phyloP scores from a whole-genome alignment of 2,329 filamentous ascomycete genomes.

The Verticillium nonalfalfae region DNA sequence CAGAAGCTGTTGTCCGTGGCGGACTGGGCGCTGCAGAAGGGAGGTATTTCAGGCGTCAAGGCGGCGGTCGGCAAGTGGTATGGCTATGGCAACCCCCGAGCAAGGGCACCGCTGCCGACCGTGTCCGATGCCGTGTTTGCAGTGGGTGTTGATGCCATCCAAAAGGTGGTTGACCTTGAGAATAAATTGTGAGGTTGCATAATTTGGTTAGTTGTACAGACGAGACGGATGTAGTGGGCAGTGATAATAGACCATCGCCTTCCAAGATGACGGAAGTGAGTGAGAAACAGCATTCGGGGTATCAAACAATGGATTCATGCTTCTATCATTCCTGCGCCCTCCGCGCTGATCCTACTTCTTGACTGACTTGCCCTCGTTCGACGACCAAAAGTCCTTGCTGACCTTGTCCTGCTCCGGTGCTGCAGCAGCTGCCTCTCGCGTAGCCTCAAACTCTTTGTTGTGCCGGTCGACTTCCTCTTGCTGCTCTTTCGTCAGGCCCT shows the following conservation, averaged over 20 bases:
- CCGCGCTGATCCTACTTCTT: not conserved
- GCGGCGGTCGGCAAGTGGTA: conserved; percentile 28
- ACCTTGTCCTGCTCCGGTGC: conserved; percentile 42
- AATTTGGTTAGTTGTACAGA: too few species aligned
- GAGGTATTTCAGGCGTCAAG: conserved; percentile 16
- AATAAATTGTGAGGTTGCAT: not conserved
- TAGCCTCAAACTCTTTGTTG: conserved; percentile 50
- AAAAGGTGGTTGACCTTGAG: conserved; percentile 13
- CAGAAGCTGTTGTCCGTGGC: conserved; percentile 12
- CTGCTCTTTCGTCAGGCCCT: conserved; percentile 41
- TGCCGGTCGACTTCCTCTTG: conserved; percentile 51
- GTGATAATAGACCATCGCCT: not conserved
- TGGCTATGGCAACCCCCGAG: conserved; percentile 47
- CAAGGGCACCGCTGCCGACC: conserved; percentile 33
- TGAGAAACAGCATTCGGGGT: not conserved
- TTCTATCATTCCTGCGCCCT: not conserved
- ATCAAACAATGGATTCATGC: not conserved
- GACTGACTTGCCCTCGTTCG: conserved; percentile 1
- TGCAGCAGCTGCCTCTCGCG: conserved; percentile 37
- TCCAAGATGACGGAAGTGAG: too few species aligned
- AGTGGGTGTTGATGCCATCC: conserved; percentile 9
- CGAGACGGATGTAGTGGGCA: too few species aligned
- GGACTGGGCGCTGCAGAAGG: conserved; percentile 14
- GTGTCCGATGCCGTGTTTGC: conserved; percentile 8
- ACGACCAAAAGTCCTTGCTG: conserved; percentile 46